A percentile compares a stretch with the other conserved stretches of the same genome.
phyloP scores from a whole-genome alignment of 176 grass and related monocot species.

The Melocanna baccifera region DNA sequence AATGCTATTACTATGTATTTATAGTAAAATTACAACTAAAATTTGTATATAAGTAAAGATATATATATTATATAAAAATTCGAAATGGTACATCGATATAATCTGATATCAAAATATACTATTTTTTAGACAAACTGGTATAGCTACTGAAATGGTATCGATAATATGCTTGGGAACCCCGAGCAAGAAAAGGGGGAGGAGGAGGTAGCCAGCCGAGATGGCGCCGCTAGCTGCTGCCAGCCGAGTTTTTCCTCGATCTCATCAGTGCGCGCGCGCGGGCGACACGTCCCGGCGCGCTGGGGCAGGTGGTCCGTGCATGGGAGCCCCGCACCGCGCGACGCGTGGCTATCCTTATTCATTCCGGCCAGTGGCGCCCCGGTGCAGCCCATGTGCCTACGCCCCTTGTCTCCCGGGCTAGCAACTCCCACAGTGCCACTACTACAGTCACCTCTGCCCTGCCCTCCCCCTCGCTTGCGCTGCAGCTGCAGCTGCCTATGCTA shows the following conservation, averaged over 20 bases:
- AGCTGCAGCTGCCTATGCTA: neutral
- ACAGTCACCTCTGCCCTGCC: too few species aligned
- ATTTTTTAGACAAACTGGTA: too few species aligned
- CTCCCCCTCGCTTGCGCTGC: neutral
- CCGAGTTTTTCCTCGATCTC: neutral
- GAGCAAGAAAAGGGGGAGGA: neutral
- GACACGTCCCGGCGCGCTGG: constrained; percentile 29
- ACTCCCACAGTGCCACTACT: constrained; percentile 15
- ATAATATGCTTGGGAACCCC: neutral
- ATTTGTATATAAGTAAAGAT: too few species aligned
- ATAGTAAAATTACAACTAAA: too few species aligned
- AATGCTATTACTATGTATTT: too few species aligned
- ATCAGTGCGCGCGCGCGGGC: neutral
- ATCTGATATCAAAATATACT: too few species aligned
- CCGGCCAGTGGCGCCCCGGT: neutral
- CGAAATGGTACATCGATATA: too few species aligned
- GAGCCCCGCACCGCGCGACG: constrained; percentile 12
- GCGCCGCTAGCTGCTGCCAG: neutral
- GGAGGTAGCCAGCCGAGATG: neutral
- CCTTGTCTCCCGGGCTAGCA: constrained; percentile 46
- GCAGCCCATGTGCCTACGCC: constrained; percentile 43
- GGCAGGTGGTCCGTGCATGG: constrained; percentile 1
- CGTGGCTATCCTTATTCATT: neutral
- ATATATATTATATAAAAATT: too few species aligned
- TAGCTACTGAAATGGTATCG: too few species aligned